phyloP scores from a whole-genome alignment of 306 rosid genomes.

The Parietaria judaica region DNA sequence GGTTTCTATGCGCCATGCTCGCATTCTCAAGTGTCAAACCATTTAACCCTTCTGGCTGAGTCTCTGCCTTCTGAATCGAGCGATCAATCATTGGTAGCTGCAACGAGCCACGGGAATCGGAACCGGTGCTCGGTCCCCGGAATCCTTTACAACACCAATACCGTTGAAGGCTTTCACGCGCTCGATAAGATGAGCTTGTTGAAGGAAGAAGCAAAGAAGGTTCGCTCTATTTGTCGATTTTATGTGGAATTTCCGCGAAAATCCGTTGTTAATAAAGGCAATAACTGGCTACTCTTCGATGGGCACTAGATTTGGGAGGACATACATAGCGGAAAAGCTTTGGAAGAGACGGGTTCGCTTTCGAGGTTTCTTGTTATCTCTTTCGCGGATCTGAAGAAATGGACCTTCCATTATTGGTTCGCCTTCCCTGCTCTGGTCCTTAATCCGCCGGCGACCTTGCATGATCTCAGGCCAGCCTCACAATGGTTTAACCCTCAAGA shows the following conservation, averaged over 20 bases:
- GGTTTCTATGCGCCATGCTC: constrained; percentile 94
- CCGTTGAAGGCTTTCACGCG: constrained; percentile 62
- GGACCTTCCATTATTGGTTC: constrained; percentile 90
- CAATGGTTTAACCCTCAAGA: constrained; percentile 53
- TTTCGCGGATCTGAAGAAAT: constrained; percentile 84
- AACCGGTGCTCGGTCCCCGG: constrained; percentile 75
- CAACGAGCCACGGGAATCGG: constrained; percentile 52
- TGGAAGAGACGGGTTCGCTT: constrained; percentile 73
- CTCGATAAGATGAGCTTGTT: constrained; percentile 61
- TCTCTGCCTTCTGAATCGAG: constrained; percentile 64
- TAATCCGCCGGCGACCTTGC: constrained; percentile 77
- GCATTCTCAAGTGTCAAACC: constrained; percentile 73
- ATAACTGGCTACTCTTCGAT: constrained; percentile 7
- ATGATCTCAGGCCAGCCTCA: constrained; percentile 65
- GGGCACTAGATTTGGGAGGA: constrained; percentile 81
- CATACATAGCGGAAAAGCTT: constrained; percentile 68
- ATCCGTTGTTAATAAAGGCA: background rate
- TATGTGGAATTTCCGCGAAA: background rate
- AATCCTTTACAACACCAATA: constrained; percentile 73
- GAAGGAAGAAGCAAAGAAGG: constrained; percentile 73
- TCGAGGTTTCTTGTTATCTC: constrained; percentile 83
- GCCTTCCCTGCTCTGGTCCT: constrained; percentile 89
- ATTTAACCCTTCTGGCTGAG: constrained; percentile 65
- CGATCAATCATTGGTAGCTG: constrained; percentile 34
- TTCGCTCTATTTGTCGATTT: constrained; percentile 6